A percentile compares a stretch with the other conserved stretches of the same genome.
Evolutionary conservation across 176 grass and related monocot genomes (phyloP).

Genomic region (Avena insularis): DNA sequence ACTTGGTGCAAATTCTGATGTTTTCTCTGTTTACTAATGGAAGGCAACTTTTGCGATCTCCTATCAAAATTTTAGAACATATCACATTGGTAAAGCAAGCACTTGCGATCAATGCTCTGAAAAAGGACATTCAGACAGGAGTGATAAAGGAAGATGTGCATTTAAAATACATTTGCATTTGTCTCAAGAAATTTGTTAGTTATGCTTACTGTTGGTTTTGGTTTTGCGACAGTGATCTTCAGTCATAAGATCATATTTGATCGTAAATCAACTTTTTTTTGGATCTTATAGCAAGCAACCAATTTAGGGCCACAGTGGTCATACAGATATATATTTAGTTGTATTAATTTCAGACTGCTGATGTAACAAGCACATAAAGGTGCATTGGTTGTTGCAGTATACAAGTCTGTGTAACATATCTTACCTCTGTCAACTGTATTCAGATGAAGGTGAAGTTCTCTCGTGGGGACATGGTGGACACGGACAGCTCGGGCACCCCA

Average conservation of each 20-base stretch:
- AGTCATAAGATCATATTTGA: neutral
- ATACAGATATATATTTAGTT: neutral
- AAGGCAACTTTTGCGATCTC: neutral
- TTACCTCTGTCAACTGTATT: conserved; percentile 26
- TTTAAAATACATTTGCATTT: conserved; percentile 12
- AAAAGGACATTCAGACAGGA: neutral
- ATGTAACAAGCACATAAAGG: neutral
- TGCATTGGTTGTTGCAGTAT: conserved; percentile 14
- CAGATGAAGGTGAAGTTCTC: conserved; percentile 84
- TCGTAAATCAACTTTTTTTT: neutral
- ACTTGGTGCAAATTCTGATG: conserved; percentile 21
- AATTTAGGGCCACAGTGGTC: neutral
- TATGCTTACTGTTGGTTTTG: neutral
- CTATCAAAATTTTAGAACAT: neutral
- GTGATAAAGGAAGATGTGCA: neutral
- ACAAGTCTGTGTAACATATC: conserved; percentile 23
- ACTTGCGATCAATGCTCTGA: neutral
- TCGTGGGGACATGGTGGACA: conserved; percentile 95
- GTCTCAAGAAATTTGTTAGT: neutral
- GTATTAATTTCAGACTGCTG: conserved; percentile 20
- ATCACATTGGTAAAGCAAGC: neutral
- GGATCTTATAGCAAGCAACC: conserved; percentile 4
- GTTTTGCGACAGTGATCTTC: neutral
- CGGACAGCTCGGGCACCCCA: conserved; percentile 83
- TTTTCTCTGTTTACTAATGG: neutral